Base-by-base conservation (phyloP, 306 rosid genomes). In the Dryas octopetala region DNA sequence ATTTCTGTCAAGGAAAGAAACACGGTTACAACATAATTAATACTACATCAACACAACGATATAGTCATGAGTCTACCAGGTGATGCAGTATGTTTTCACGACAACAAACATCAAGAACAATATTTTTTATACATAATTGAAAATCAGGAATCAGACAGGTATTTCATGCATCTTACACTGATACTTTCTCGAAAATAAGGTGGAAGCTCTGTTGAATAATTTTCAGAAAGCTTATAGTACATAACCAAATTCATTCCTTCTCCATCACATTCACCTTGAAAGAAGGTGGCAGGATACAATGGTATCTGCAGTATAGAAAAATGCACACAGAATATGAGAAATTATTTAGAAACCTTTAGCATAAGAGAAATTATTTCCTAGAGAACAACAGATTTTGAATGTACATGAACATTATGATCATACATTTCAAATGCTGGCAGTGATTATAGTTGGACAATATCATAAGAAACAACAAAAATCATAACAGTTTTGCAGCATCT, bases 211-310 rank as follows among this genome's bases (percentile, higher is more conserved):
- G 85, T 84, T 28, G 89, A 86, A 83, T 84, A 92, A 61, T 66
- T 88, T 73, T 95, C 97, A 64, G 99, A 95, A 52, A 90, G 79
- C 81, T 95, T 92, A 62, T 86, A 95, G 86, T 92, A 95, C 86
- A 95, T 83, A 74, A 95, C 92, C 77, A 86, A 88, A 68, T 80
- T 92, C 97, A 92, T 86, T 85, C 99, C 99, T 73, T 95, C 97
- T 75, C 99, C 99, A 50, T 95, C 99, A 79, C 83, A 87, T 83
- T 95, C 93, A 19, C 97, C 91, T 83, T 90, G 97, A 73, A 95
- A 95, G 81, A 95, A 75, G 6, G 91, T 19, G 70, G 88, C 88
- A 66, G 99, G 85, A 78, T 95, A 95, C 59, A 92, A 80, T 26
- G 99, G 99, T 74, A 95, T 88, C 99, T 95, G 91, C 88, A 90